Percentiles rank a stretch among this genome's conserved stretches.
phyloP scores from a whole-genome alignment of 1,284 basidiomycete species.

The Papiliotrema laurentii region DNA sequence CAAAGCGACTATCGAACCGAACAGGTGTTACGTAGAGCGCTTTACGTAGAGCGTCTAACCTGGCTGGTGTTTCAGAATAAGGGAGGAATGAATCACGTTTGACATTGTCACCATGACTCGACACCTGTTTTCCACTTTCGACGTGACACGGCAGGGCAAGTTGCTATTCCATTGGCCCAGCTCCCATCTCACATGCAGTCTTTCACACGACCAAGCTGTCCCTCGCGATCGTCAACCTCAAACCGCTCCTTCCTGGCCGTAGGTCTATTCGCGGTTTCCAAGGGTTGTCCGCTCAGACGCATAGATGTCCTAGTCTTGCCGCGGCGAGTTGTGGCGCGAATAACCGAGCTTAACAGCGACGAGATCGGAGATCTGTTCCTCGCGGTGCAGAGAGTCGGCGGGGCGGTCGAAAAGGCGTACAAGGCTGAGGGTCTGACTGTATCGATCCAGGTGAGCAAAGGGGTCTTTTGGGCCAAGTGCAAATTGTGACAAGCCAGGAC shows the following conservation, averaged over 20 bases:
- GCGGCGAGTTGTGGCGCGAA: conserved; percentile 65
- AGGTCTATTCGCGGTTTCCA: conserved; percentile 45
- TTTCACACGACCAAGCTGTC: conserved; percentile 60
- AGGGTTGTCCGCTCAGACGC: neutral
- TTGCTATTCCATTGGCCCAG: neutral
- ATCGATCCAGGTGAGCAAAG: conserved; percentile 64
- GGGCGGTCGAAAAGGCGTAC: conserved; percentile 47
- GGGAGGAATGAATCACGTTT: too few species aligned
- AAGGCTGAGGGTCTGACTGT: conserved; percentile 61
- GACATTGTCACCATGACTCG: neutral
- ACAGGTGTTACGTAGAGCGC: too few species aligned
- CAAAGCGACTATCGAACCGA: too few species aligned
- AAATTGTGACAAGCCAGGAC: conserved; percentile 56
- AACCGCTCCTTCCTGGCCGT: conserved; percentile 89
- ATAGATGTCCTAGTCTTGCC: conserved; percentile 85
- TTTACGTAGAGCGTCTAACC: too few species aligned
- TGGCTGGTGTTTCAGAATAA: too few species aligned
- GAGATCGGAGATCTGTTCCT: conserved; percentile 75
- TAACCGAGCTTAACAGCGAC: conserved; percentile 63
- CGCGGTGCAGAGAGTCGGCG: conserved; percentile 58
- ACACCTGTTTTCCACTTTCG: conserved; percentile 70
- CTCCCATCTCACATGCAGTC: conserved; percentile 53
- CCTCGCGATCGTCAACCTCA: conserved; percentile 85
- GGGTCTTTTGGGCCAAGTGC: neutral
- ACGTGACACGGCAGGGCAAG: conserved; percentile 66